phyloP scores from a whole-genome alignment of 1,139 yeast species.

The Candida frijolesensis region DNA sequence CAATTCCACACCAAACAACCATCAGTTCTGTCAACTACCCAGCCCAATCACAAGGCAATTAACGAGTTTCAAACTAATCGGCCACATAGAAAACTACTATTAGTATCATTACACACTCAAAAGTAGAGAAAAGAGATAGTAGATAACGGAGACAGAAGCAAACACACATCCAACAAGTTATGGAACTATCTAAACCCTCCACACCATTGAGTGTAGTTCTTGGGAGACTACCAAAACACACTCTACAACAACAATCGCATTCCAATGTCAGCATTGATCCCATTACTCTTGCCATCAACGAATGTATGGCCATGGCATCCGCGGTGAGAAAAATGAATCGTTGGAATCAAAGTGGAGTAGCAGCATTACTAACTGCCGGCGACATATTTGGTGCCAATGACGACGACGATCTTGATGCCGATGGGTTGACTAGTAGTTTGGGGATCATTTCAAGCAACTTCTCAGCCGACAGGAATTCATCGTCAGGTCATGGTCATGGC shows the following conservation, averaged over 20 bases:
- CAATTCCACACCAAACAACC: not conserved
- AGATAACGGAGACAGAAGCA: not conserved
- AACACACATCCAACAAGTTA: not conserved
- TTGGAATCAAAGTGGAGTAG: conserved; percentile 84
- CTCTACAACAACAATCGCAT: not conserved
- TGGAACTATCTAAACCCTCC: conserved; percentile 6
- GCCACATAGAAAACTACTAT: not conserved
- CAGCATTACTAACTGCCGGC: conserved; percentile 75
- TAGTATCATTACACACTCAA: not conserved
- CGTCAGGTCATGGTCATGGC: not conserved
- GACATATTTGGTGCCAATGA: conserved; percentile 34
- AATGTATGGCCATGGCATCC: conserved; percentile 82
- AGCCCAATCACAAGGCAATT: not conserved
- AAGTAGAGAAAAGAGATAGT: not conserved
- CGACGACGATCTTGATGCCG: conserved; percentile 28
- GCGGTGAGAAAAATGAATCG: conserved; percentile 89
- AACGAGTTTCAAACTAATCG: too few species aligned
- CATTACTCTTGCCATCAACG: conserved; percentile 81
- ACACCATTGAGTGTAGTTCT: conserved; percentile 5
- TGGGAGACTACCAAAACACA: conserved; percentile 2
- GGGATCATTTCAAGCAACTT: conserved; percentile 22
- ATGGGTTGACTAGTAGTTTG: conserved; percentile 29
- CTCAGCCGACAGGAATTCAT: not conserved
- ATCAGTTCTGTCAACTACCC: not conserved
- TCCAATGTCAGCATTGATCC: conserved; percentile 61